Base-by-base conservation (phyloP, 257 asterid genomes). In the Nicotiana knightiana region DNA sequence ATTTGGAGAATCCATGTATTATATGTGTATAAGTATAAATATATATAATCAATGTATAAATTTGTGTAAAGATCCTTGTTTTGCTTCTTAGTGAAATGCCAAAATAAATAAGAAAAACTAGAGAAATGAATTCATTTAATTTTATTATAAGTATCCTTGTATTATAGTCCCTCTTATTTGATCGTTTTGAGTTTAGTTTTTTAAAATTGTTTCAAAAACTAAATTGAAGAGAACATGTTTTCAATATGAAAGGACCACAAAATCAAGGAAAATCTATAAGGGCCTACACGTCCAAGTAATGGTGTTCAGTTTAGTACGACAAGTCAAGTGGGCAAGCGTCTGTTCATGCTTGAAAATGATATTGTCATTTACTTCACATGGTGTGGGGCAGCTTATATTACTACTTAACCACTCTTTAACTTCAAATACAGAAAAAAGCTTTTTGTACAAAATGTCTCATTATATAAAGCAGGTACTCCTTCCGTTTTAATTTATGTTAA, bases 341-440 rank as follows among this genome's bases (percentile, higher is more conserved):
- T 57, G 59, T 6, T 70, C 78, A 12, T 43, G 37, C 59, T 46
- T 71, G 59, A 43, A 71, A 26, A 48, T 73, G 24, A 73, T 48
- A 2, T 48, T 71, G 62, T 73, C 62, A 26, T 73, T 26, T 73
- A 73, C 62, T 24, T 73, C 62, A 73, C 79, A 73, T 73, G 79
- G 43, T 15, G 43, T 26, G n/a, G 79, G 67, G 13, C 79, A 73
- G 8, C 37, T 15, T 39, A 39, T 39, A 39, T 39, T 7, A 35
- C 7, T 37, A 43, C 51, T 43, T 8, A 43, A 43, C 0, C 51
- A 3, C 58, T 53, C 18, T 24, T 73, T 46, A 26, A 73, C 79
- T 73, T 73, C 62, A 13, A 73, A 1, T 12, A 73, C 6, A 73
- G 15, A 73, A 48, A 73, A 21, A 26, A 73, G 1, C 13, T 5